Percentiles rank a stretch among this genome's conserved stretches.
phyloP scores from a whole-genome alignment of 169 alveolate genomes.

The Plasmodium cynomolgi region DNA sequence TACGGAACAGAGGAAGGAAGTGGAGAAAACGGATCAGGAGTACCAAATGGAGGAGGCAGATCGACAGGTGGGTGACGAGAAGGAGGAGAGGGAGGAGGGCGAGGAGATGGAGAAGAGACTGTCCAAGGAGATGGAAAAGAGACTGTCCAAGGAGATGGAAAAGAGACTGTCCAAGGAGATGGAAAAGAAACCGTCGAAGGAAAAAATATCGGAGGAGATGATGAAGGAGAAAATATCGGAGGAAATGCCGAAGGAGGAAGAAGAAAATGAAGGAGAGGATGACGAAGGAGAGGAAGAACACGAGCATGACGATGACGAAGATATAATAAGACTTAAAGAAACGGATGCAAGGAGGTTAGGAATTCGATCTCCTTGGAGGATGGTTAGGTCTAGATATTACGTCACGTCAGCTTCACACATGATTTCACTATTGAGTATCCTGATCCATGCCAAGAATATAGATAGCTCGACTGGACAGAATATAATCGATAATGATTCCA shows the following conservation, averaged over 20 bases:
- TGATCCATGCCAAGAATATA: slow-evolving; percentile 79
- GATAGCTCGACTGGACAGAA: slow-evolving; percentile 77
- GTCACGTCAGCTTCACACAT: slow-evolving; percentile 92
- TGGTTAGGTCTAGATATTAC: slow-evolving; percentile 91
- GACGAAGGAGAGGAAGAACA: slow-evolving; percentile 48
- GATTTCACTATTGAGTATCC: slow-evolving; percentile 84
- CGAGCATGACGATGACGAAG: slow-evolving; percentile 80
- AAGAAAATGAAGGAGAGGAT: not conserved
- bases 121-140: too few species aligned
- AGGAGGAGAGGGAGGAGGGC: slow-evolving; percentile 6
- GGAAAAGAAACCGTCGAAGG: not conserved
- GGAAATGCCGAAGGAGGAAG: not conserved
- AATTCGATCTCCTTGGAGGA: slow-evolving; percentile 88
- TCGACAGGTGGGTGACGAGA: not conserved
- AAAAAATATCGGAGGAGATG: not conserved
- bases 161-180: not conserved
- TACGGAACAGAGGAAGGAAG: not conserved
- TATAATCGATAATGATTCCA: slow-evolving; percentile 77
- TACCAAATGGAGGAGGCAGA: not conserved
- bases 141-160: not conserved
- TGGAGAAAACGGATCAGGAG: not conserved
- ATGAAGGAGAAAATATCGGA: not conserved
- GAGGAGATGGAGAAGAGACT: not conserved
- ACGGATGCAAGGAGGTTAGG: slow-evolving; percentile 90
- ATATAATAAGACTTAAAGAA: slow-evolving; percentile 83